Conservation (phyloP, 2,329 filamentous ascomycete genomes). For the Aspergillus floridensis region DNA sequence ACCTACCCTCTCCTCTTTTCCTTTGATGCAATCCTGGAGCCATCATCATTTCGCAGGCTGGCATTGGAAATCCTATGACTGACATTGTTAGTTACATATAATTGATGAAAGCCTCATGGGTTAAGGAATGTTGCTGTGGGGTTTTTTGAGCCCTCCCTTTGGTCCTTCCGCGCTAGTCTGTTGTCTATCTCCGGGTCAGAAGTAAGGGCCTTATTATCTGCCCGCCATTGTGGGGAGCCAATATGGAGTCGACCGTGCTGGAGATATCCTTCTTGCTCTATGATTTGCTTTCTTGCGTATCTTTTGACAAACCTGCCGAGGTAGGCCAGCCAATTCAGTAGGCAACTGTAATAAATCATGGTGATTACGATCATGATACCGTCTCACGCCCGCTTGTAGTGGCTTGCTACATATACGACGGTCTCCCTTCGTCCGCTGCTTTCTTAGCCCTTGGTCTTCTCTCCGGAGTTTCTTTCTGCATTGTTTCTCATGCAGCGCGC, state of each 20-base stretch:
- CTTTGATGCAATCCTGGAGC: no score
- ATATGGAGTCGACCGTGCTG: background rate
- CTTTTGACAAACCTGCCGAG: background rate
- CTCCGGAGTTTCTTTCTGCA: background rate
- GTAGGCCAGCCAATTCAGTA: background rate
- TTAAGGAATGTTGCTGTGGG: background rate
- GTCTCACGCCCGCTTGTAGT: background rate
- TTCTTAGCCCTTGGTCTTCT: background rate
- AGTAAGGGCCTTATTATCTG: background rate
- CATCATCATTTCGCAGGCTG: no score
- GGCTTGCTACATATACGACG: slow-evolving; percentile 4
- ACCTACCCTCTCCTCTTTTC: no score
- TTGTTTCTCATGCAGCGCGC: background rate
- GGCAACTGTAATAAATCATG: background rate
- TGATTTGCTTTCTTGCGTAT: slow-evolving; percentile 2
- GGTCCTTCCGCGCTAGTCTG: background rate
- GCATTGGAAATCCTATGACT: no score
- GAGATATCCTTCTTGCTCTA: background rate
- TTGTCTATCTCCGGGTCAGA: background rate
- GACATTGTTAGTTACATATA: no score
- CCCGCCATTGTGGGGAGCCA: slow-evolving; percentile 2
- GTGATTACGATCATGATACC: slow-evolving; percentile 4
- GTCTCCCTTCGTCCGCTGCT: background rate
- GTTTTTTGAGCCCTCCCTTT: background rate
- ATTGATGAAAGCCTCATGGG: no score